Evolutionary conservation across 768 basidiomycete genomes (phyloP), one percentile per base, ranked within the genome.

Genomic region (Lactifluus volemus): DNA sequence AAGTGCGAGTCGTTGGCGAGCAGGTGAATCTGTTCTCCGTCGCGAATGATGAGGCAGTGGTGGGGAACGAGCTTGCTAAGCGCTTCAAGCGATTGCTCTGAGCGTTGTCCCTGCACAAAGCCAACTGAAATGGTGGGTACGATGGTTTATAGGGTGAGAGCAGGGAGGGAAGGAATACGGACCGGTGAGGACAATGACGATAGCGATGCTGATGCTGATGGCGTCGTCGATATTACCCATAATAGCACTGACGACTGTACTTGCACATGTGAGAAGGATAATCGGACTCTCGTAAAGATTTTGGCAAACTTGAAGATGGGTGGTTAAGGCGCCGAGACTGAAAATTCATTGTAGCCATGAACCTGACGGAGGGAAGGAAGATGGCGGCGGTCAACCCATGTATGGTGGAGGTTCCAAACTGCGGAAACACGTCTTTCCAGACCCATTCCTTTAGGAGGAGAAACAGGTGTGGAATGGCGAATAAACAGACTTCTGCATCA

Each of bases 161-260:
- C 12, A 17, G 30, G 47, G 3, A 38, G 49, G 95, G 96, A 63
- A 98, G n/a, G 21, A 30, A 65, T 11, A 52, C 81, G 71, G 67
- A 95, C 93, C 93, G 42, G 94, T 95, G 6, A 98, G 75, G 25
- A 98, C 95, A 59, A 98, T 98, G 32, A 91, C 74, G 17, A 98
- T 89, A 30, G 95, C 95, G 10, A 96, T 79, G 1, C 88, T 86
- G 63, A 98, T 98, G 69, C 92, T 95, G 65, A 94, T 74, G 5
- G 96, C 94, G 69, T 98, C 95, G 70, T 98, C 93, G 39, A 89
- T 74, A 68, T 97, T 96, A n/a, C 96, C 96, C 85, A 98, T 91
- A 51, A 93, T 70, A 2, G 88, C 90, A 69, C 92, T 95, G 44
- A 98, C 84, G 17, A 81, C 77, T 0, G 95, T 93, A 70, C 94